Evolutionary conservation across 106 monocot species (phyloP), one percentile per base, ranked within the genome.

Genomic region (Allium fistulosum): DNA sequence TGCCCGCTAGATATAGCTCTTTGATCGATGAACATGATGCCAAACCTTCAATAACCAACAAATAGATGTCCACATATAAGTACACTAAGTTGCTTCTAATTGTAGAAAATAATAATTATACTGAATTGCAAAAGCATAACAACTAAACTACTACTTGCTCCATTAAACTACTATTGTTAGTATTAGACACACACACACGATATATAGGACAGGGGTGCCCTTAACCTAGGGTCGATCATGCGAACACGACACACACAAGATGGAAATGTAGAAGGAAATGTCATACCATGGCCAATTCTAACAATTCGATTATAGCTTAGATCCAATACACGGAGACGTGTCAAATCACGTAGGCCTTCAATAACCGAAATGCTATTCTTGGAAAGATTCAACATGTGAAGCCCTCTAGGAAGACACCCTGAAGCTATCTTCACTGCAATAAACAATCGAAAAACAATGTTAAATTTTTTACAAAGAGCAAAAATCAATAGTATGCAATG

Each of bases 211-310:
- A 37, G 1, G 37, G 37, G 5, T 1, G 37, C 37, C 37, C 37
- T 1, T 37, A 37, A 37, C 37, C 37, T 37, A 37, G 37, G 37
- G 2, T 22, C 37, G 5, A 37, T 37, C 5, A 1, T 37, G 37
- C 5, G 37, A 37, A 37, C 2, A 2, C 2, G 37, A 37, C 5
- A 1, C 37, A 37, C 37, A 37, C 37, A 37, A 37, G 5, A 37
- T 5, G 37, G 37, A 37, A 37, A 37, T 37, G 37, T 5, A 37
- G 5, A 37, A 5, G 49, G 49, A 65, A 4, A 17, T 69, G 68
- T 58, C 56, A 71, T 84, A 96, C 95, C 95, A 86, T 96, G 95
- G 2, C 91, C 85, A 22, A 96, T 96, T 63, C 78, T 88, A 57
- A 75, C 45, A 46, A 96, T 83, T 27, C 83, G 79, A 59, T 96